Conservation (phyloP, 768 basidiomycete genomes). For the Naematelia aurantialba region DNA sequence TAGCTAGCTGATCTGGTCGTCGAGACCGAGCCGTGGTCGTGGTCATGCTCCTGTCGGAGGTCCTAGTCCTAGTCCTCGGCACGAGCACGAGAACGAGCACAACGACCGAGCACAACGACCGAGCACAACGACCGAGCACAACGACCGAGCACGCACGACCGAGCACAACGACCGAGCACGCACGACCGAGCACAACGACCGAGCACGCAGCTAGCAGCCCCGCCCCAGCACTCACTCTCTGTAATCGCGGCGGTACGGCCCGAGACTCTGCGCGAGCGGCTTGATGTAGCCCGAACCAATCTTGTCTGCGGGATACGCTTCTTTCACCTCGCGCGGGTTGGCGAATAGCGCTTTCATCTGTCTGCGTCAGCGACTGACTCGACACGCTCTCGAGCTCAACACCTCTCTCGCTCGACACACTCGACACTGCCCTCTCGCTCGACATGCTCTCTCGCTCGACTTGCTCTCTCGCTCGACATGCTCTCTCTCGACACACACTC, state of each 20-base stretch:
- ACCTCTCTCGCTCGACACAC: too few species aligned
- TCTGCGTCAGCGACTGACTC: too few species aligned
- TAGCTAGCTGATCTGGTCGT: too few species aligned
- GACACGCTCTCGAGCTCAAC: too few species aligned
- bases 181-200: background rate
- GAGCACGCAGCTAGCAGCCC: background rate
- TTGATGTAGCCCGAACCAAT: constrained; percentile 21
- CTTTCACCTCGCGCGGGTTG: constrained; percentile 12
- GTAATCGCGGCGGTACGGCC: constrained; percentile 15
- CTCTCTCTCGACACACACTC: too few species aligned
- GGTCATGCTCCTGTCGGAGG: too few species aligned
- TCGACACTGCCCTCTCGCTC: too few species aligned
- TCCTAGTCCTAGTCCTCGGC: too few species aligned
- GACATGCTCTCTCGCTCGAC: too few species aligned
- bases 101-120: background rate
- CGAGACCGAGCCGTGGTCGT: too few species aligned
- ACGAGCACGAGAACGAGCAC: background rate
- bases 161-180: background rate
- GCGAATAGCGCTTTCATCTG: constrained; percentile 18
- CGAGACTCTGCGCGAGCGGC: constrained; percentile 13
- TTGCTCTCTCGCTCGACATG: too few species aligned
- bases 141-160: background rate
- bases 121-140: background rate
- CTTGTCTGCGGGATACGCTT: constrained; percentile 10
- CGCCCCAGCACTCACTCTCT: constrained; percentile 18